A percentile compares a stretch with the other conserved stretches of the same genome.
phyloP scores from a whole-genome alignment of 257 asterid genomes.

The Salvia rosmarinus region DNA sequence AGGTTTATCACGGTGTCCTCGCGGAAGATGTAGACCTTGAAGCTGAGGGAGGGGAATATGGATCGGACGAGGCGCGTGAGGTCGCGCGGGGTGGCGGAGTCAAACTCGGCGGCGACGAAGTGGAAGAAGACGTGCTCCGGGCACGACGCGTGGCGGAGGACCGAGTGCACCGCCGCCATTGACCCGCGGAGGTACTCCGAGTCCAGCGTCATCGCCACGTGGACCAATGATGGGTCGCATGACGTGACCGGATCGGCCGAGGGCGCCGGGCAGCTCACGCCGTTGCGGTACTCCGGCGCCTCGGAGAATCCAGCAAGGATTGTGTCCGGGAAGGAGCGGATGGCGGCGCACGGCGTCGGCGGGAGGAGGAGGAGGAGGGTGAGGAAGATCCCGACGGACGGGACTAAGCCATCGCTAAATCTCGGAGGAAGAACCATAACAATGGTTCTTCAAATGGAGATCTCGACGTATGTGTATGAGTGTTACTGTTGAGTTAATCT shows the following conservation, averaged over 20 bases:
- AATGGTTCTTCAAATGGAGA: conserved; percentile 37
- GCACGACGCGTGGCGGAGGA: conserved; percentile 84
- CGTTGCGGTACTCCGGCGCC: conserved; percentile 61
- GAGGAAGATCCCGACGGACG: conserved; percentile 33
- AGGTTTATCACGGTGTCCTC: conserved; percentile 69
- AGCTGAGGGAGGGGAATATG: conserved; percentile 68
- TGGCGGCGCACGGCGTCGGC: conserved; percentile 49
- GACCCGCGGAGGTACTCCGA: conserved; percentile 80
- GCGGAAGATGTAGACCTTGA: conserved; percentile 69
- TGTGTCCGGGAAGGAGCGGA: conserved; percentile 62
- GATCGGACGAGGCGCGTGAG: conserved; percentile 62
- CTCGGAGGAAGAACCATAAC: conserved; percentile 46
- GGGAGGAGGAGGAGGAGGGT: conserved; percentile 36
- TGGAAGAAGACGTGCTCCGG: conserved; percentile 75
- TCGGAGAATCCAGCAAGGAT: conserved; percentile 43
- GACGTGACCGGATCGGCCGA: conserved; percentile 32
- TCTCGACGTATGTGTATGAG: not conserved
- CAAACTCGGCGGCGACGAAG: conserved; percentile 77
- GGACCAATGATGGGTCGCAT: conserved; percentile 66
- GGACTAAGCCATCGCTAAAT: conserved; percentile 23
- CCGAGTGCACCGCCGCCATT: conserved; percentile 81
- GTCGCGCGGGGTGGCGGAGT: conserved; percentile 62
- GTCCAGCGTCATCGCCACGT: conserved; percentile 86
- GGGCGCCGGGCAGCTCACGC: conserved; percentile 40
- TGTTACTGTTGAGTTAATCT: conserved; percentile 8